These are phyloP conservation scores for Cladosporium sp. DNA, from an alignment of 2,329 filamentous ascomycete species.

Conservation along the genomic window DNA sequence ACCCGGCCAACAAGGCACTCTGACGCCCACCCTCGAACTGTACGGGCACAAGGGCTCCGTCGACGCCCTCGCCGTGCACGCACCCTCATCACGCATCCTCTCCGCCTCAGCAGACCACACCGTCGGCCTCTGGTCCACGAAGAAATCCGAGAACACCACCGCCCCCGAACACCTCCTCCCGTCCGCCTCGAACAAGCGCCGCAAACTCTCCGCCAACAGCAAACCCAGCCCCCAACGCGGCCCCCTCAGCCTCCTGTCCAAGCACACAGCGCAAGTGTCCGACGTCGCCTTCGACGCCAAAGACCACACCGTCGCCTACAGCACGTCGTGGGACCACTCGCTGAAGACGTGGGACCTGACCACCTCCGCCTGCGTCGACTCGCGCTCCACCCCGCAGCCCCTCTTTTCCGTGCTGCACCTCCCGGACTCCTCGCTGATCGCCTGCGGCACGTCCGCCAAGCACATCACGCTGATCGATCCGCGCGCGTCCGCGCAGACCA, in stretches of 20 bases:
- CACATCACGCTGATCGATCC: slow-evolving; percentile 95
- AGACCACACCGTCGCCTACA: slow-evolving; percentile 87
- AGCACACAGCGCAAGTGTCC: slow-evolving; percentile 71
- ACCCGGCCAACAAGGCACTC: slow-evolving; percentile 36
- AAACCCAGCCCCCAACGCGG: slow-evolving; percentile 66
- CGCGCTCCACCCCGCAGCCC: slow-evolving; percentile 76
- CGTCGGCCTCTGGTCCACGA: slow-evolving; percentile 85
- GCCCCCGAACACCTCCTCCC: slow-evolving; percentile 68
- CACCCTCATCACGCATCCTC: slow-evolving; percentile 70
- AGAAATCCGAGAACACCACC: slow-evolving; percentile 69
- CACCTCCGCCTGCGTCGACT: slow-evolving; percentile 73
- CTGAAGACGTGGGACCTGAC: slow-evolving; percentile 88
- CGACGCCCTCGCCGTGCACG: slow-evolving; percentile 70
- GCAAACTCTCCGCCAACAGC: slow-evolving; percentile 53
- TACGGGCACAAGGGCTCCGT: slow-evolving; percentile 76
- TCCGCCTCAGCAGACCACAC: slow-evolving; percentile 80
- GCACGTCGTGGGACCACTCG: slow-evolving; percentile 84
- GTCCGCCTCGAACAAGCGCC: slow-evolving; percentile 66
- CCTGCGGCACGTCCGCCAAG: slow-evolving; percentile 75
- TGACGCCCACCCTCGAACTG: slow-evolving; percentile 74
- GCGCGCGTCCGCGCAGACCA: slow-evolving; percentile 68
- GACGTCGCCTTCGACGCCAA: slow-evolving; percentile 79
- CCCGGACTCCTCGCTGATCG: slow-evolving; percentile 58
- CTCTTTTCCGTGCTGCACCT: slow-evolving; percentile 76
- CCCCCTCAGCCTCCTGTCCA: slow-evolving; percentile 67